phyloP scores from a whole-genome alignment of 2,329 filamentous ascomycete species.

The Fusarium buharicum region DNA sequence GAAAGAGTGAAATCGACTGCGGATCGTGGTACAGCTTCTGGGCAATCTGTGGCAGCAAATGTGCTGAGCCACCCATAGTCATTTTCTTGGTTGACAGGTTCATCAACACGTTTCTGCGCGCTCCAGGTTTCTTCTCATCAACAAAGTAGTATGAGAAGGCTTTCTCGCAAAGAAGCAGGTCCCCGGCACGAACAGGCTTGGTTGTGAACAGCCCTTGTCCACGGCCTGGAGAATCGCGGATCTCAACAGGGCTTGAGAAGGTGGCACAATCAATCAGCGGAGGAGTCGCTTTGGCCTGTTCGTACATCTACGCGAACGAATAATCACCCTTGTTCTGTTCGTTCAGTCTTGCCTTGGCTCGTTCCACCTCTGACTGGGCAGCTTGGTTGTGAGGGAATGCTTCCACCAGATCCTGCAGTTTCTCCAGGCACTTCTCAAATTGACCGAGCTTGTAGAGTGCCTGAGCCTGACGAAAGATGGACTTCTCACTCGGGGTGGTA shows the following conservation, averaged over 20 bases:
- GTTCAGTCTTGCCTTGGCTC: conserved; percentile 46
- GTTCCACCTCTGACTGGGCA: conserved; percentile 46
- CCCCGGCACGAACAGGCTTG: conserved; percentile 57
- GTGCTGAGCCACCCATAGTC: conserved; percentile 52
- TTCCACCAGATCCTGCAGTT: conserved; percentile 48
- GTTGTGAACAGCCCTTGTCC: conserved; percentile 65
- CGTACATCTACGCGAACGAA: conserved; percentile 51
- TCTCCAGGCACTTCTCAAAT: conserved; percentile 52
- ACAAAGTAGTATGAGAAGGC: conserved; percentile 58
- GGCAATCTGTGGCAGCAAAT: conserved; percentile 53
- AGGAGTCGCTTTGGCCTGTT: conserved; percentile 50
- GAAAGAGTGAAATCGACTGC: background rate
- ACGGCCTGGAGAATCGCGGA: conserved; percentile 53
- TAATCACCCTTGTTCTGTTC: conserved; percentile 57
- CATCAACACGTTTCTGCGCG: conserved; percentile 47
- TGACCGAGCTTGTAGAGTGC: conserved; percentile 57
- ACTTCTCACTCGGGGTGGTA: conserved; percentile 52
- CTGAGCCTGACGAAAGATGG: conserved; percentile 56
- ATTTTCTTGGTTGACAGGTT: conserved; percentile 49
- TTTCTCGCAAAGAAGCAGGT: conserved; percentile 67
- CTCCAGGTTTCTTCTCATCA: conserved; percentile 31
- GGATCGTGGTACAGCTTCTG: conserved; percentile 60
- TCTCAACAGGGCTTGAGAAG: conserved; percentile 54
- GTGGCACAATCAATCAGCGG: conserved; percentile 60
- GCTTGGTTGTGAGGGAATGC: conserved; percentile 50